Evolutionary conservation across 139 green algal genomes (phyloP), one percentile per base, ranked within the genome.

Genomic region (Micractinium sp.): DNA sequence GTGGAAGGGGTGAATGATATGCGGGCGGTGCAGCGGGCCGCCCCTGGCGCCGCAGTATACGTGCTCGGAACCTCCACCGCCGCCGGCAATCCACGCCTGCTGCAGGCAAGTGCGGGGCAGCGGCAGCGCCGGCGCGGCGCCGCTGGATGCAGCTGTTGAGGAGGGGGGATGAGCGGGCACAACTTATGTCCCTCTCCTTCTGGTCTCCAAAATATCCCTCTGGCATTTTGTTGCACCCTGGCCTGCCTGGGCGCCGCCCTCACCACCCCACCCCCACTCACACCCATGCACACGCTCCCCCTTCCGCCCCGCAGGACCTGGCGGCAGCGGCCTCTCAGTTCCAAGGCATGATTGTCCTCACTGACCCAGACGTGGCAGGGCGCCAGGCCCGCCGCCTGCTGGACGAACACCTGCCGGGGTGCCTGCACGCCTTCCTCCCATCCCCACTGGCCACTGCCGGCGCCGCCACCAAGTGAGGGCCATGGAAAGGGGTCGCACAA

Each of bases 351-450:
- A 75, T 94, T 20, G 60, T 95, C 4, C 83, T 94, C 75, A 90
- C 88, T 3, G 93, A 95, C 81, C 90, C 92, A 20, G 93, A 95
- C 80, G 91, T 90, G 63, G 90, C 93, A 67, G 93, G 93, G 25
- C 91, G 93, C 38, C 85, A 90, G 75, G 93, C 86, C 29, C 85
- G 93, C 15, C 87, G 77, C 27, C 19, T 35, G 22, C 76, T 95
- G 88, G 88, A 91, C 12, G 88, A 88, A 1, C 7, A 19, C 12
- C 74, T 95, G 67, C 71, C 29, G 3, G 87, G 85, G 5, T 85
- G 91, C 61, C 89, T 91, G 75, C 92, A 94, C 71, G 91, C 92
- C 33, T 94, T 94, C 73, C 56, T 94, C 79, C 87, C 89, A 0
- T 82, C 76, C n/a, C 38, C 86, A 29, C 31, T 73, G 85, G 92